Evolutionary conservation across 768 basidiomycete genomes (phyloP), one percentile per base, ranked within the genome.

Genomic region (Hypsizygus marmoreus): DNA sequence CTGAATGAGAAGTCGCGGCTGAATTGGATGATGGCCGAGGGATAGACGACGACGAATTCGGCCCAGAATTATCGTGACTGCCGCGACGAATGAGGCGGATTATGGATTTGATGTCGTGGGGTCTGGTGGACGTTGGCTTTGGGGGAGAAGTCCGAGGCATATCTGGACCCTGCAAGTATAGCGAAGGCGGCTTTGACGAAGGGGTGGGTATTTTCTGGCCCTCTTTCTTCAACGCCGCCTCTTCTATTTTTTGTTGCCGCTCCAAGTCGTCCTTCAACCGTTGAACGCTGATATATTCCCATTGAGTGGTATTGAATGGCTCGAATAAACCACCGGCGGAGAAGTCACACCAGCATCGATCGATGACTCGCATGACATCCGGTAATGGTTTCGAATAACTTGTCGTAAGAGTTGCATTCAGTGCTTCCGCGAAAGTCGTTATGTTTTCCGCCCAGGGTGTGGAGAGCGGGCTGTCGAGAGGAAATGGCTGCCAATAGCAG

Each of bases 321-420:
- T 86, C 81, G 55, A 92, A 93, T 48, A 90, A 70, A 11, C 76
- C 74, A 13, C 73, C 73, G 13, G 71, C 68, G 14, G 82, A 78
- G 49, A 91, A 70, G 57, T 92, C 90, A 54, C 90, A 92, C 91
- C 91, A 93, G 59, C 91, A 93, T 35, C 89, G 81, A 55, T 92
- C 91, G 4, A 77, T 73, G 2, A 88, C 74, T 20, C 78, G 81
- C 38, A 92, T 80, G 35, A 80, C 74, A 2, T 74, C 64, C 0
- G 85, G 84, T 4, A 79, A 52, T 9, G 78, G 64, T 6, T 68
- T 61, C 10, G 66, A 50, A 54, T 75, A 72, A 43, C 70, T 66
- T 14, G 67, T 37, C 6, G 70, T 54, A 7, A 76, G 71, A 17
- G 73, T 73, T 30, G 76, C 67, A 37, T 74, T 76, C 45, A 90